Percentiles rank a stretch among this genome's conserved stretches.
Evolutionary conservation across 768 basidiomycete species (phyloP).

Genomic region (Ephemerocybe angulata): DNA sequence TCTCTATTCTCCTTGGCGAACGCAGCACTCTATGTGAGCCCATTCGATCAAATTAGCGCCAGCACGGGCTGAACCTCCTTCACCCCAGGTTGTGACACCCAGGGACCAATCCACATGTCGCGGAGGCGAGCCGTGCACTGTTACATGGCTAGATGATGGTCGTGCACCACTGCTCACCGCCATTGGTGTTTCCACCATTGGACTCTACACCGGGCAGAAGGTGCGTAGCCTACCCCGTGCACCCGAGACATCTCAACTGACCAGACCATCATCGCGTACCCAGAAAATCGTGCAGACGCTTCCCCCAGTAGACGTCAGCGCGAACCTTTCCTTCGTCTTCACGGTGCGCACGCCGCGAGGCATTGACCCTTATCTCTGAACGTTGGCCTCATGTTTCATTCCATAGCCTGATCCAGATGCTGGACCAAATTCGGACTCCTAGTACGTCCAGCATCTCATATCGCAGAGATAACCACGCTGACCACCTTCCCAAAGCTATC

Average conservation of each 20-base stretch:
- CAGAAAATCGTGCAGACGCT: conserved; percentile 60
- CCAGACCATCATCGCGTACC: background rate
- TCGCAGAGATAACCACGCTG: conserved; percentile 7
- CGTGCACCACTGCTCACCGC: conserved; percentile 38
- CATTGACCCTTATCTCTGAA: background rate
- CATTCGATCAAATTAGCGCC: background rate
- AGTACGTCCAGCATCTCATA: conserved; percentile 39
- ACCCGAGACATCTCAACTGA: background rate
- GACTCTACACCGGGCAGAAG: conserved; percentile 53
- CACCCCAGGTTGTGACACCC: conserved; percentile 46
- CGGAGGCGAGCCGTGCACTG: conserved; percentile 50
- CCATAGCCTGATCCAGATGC: conserved; percentile 51
- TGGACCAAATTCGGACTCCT: conserved; percentile 53
- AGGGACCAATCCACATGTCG: conserved; percentile 40
- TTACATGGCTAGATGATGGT: conserved; percentile 68
- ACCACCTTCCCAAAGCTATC: conserved; percentile 43
- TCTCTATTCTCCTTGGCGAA: conserved; percentile 24
- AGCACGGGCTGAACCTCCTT: background rate
- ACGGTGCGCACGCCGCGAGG: conserved; percentile 37
- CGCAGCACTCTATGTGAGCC: conserved; percentile 42
- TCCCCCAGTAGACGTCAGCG: conserved; percentile 50
- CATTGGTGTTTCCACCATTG: conserved; percentile 54
- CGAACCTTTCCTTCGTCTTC: conserved; percentile 46
- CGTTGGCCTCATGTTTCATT: conserved; percentile 2
- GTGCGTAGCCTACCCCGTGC: conserved; percentile 28